Evolutionary conservation across 2,329 filamentous ascomycete genomes (phyloP).

Genomic region (Penicillium thymicola): DNA sequence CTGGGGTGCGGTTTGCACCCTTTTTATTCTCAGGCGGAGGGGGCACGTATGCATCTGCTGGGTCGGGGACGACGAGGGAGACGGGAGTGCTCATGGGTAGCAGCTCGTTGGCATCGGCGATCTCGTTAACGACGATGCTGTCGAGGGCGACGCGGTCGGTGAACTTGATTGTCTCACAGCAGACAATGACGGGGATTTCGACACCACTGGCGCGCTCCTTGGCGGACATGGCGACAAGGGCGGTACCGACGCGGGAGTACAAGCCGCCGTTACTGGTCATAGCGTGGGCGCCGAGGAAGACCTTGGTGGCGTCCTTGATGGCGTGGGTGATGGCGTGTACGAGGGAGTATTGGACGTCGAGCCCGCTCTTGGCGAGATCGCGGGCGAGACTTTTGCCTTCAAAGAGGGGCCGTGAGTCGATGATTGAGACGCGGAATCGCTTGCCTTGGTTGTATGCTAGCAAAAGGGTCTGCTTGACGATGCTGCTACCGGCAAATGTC

Average conservation of each 20-base stretch:
- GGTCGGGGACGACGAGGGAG: constrained; percentile 32
- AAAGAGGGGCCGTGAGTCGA: constrained; percentile 71
- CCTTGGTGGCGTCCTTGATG: constrained; percentile 66
- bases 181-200: constrained; percentile 77
- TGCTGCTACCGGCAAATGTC: constrained; percentile 79
- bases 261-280: constrained; percentile 94
- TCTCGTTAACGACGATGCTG: constrained; percentile 91
- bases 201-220: constrained; percentile 55
- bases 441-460: constrained; percentile 67
- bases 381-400: constrained; percentile 71
- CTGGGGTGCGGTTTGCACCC: constrained; percentile 28
- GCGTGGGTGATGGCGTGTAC: constrained; percentile 74
- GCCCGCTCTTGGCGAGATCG: constrained; percentile 63
- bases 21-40: constrained; percentile 30
- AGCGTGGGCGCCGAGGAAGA: constrained; percentile 83
- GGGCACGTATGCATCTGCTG: constrained; percentile 19
- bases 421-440: constrained; percentile 76
- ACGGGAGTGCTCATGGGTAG: constrained; percentile 26
- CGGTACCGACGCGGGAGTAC: constrained; percentile 83
- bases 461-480: constrained; percentile 79
- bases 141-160: constrained; percentile 85
- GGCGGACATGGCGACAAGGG: constrained; percentile 79
- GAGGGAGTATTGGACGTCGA: constrained; percentile 77
- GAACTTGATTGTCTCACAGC: constrained; percentile 95
- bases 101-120: constrained; percentile 71